A percentile compares a stretch with the other conserved stretches of the same genome.
Evolutionary conservation across 148 eudicot genomes (phyloP).

Genomic region (Rhododendron williamsianum): DNA sequence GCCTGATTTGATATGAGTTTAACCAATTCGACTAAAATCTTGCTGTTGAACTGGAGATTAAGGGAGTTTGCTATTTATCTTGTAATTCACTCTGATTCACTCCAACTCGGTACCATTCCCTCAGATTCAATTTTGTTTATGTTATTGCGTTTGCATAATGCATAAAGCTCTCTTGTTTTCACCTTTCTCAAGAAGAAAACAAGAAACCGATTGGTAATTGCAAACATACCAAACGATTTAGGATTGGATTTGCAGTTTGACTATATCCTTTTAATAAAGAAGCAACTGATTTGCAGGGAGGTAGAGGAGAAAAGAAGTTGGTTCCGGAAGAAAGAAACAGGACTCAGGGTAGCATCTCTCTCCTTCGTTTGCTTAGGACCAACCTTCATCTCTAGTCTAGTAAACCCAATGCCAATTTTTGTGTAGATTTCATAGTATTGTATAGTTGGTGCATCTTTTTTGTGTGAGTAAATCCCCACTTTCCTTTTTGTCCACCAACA

Average conservation of each 20-base stretch:
- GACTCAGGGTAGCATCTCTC: slow-evolving; percentile 47
- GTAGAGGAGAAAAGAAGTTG: slow-evolving; percentile 32
- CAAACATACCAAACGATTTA: neutral
- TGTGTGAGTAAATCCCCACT: neutral
- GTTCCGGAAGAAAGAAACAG: slow-evolving; percentile 31
- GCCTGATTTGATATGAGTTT: neutral
- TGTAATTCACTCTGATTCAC: neutral
- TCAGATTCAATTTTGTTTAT: neutral
- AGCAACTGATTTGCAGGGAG: slow-evolving; percentile 34
- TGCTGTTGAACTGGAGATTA: neutral
- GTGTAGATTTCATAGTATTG: neutral
- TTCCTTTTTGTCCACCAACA: neutral
- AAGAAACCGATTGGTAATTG: neutral
- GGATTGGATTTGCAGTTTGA: neutral
- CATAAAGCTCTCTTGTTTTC: neutral
- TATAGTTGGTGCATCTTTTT: neutral
- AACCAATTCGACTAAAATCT: neutral
- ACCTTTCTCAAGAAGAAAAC: neutral
- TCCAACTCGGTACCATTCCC: neutral
- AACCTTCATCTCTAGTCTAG: slow-evolving; percentile 24
- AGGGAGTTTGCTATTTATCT: neutral
- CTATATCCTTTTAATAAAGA: neutral
- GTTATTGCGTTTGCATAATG: neutral
- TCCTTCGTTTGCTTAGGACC: slow-evolving; percentile 48
- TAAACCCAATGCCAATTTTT: neutral